Conservation (phyloP, 2,329 filamentous ascomycete genomes). For the Ophiosphaerella korrae region DNA sequence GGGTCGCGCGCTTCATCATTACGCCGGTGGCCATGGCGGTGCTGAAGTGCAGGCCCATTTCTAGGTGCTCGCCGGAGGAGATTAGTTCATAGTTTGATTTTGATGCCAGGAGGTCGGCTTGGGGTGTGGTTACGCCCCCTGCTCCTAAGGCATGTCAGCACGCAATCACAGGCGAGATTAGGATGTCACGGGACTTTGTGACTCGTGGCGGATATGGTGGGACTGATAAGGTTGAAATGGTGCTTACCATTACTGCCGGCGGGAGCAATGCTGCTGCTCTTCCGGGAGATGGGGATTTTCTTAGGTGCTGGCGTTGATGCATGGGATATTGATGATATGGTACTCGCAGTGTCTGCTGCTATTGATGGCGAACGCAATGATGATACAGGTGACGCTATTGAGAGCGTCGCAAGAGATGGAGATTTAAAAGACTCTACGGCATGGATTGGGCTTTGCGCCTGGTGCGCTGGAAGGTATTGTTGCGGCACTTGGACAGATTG, state of each 20-base stretch:
- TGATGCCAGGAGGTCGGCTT: constrained; percentile 34
- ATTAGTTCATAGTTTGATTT: constrained; percentile 41
- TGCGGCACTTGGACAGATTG: constrained; percentile 10
- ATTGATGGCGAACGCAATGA: constrained; percentile 26
- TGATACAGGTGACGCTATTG: constrained; percentile 16
- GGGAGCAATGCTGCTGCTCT: constrained; percentile 24
- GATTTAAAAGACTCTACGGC: constrained; percentile 20
- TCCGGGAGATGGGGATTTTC: constrained; percentile 31
- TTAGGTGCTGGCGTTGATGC: constrained; percentile 28
- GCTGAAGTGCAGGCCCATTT: constrained; percentile 40
- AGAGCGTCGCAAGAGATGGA: constrained; percentile 14
- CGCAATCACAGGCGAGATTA: background rate
- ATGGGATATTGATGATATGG: constrained; percentile 30
- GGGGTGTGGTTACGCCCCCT: constrained; percentile 31
- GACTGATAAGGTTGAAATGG: background rate
- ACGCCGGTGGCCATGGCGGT: constrained; percentile 40
- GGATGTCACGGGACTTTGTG: constrained; percentile 8
- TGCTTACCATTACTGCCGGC: constrained; percentile 30
- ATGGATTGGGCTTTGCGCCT: constrained; percentile 20
- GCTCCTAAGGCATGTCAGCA: constrained; percentile 17
- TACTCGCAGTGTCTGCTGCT: constrained; percentile 28
- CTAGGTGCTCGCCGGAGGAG: constrained; percentile 34
- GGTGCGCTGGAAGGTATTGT: constrained; percentile 5
- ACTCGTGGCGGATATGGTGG: background rate
- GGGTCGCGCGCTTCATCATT: constrained; percentile 41